phyloP scores from a whole-genome alignment of 2,329 filamentous ascomycete genomes.

The Basipetospora chlamydospora region DNA sequence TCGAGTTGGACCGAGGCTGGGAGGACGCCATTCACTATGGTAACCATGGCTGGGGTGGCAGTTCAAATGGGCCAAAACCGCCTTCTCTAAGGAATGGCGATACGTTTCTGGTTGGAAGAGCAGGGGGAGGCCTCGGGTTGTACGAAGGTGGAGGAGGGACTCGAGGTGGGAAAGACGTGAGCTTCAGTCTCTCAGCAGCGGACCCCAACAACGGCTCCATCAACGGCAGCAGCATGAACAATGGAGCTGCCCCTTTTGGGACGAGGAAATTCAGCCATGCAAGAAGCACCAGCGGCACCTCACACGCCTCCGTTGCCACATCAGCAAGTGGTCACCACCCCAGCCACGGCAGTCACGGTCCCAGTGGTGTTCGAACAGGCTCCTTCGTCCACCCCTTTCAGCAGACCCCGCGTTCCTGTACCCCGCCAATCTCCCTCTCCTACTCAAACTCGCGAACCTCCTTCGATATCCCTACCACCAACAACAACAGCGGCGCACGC shows the following conservation, averaged over 20 bases:
- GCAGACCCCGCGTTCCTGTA: conserved; percentile 46
- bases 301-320: conserved; percentile 40
- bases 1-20: conserved; percentile 46
- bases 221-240: too few relatives aligned
- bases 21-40: conserved; percentile 34
- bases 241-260: background rate
- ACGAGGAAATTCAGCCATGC: conserved; percentile 35
- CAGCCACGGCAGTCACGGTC: too few relatives aligned
- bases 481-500: conserved; percentile 19
- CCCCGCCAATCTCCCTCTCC: conserved; percentile 42
- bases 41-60: conserved; percentile 18
- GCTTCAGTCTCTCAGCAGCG: conserved; percentile 26
- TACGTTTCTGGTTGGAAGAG: background rate
- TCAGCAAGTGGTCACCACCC: conserved; percentile 29
- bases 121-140: conserved; percentile 7
- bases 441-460: conserved; percentile 42
- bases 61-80: conserved; percentile 4
- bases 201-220: conserved; percentile 12
- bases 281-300: conserved; percentile 43
- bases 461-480: conserved; percentile 33
- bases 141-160: conserved; percentile 7
- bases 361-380: conserved; percentile 22
- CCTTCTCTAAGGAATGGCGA: background rate
- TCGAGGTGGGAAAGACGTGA: conserved; percentile 25
- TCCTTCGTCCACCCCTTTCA: conserved; percentile 51